Evolutionary conservation across 192 early-diverging fungal genomes (phyloP), one percentile per base, ranked within the genome.

Genomic region (Dissophora ornata): DNA sequence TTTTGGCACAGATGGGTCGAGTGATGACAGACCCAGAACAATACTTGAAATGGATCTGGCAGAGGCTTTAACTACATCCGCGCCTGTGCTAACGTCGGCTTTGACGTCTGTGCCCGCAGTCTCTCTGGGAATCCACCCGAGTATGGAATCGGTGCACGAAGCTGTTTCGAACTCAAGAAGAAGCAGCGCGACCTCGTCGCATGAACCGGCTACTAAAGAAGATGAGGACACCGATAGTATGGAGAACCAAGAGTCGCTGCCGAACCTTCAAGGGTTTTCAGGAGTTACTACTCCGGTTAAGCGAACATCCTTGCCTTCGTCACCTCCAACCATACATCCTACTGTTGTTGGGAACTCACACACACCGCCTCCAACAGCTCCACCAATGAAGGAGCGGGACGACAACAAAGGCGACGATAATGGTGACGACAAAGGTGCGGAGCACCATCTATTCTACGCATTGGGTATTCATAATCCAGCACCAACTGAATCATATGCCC

Each of bases 41-140:
- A 52, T 15, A 28, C 61, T 42, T 11, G 64, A 29, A 8, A 36
- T 34, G 30, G 64, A 67, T 32, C 21, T 67, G 16, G 53, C 53
- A 0, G 55, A 73, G 16, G 70, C 70, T 5, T 24, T 59, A 5
- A 61, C 56, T 3, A 63, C 61, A 25, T 30, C 67, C 13, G 49
- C 59, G 10, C 19, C 52, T 22, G 38, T 25, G 2, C 16, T 36
- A 1, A 1, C 15, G 2, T n/a, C 13, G 1, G 24, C 57, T 1
- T 26, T 26, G 9, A 22, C 22, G 2, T 41, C 52, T 49, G 19
- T 36, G 15, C 51, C 62, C 5, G 53, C 52, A 7, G 21, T 13
- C 6, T 32, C 45, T 2, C 30, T 61, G 7, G 58, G 58, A 30
- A 47, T 61, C 45, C 45, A 67, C 12, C 64, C 64, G 12, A 67